Evolutionary conservation across 306 rosid genomes (phyloP), one percentile per base, ranked within the genome.

Genomic region (Corylus avellana): DNA sequence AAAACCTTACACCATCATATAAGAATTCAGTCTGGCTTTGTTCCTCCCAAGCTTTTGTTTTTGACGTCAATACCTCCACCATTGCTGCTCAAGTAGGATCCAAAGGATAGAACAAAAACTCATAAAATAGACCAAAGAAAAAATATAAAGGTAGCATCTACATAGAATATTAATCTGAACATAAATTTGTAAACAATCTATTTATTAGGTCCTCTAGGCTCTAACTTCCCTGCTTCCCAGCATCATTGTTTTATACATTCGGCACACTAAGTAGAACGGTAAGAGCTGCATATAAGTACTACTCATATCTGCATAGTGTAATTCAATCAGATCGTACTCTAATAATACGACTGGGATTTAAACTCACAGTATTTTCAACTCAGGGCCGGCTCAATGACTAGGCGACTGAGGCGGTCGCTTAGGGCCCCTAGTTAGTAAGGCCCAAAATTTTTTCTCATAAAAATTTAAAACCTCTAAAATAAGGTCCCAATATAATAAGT

Each of bases 31-130:
- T 8, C 32, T 86, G 94, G 67, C 85, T 90, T 56, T 91, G 94
- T 67, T 82, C 80, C 85, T 91, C 94, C 97, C 98, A 93, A 67
- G 86, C 86, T 50, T 62, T 66, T 70, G 91, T 83, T 87, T 93
- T 93, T 32, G 78, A 85, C 78, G 78, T 84, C 66, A 93, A 82
- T 75, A 85, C 81, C 68, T 91, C 98, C 39, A 89, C 88, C 89
- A 90, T 85, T 69, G 90, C 94, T 93, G 88, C 76, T 12, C 80
- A 61, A 61, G 47, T 14, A 77, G 55, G 48, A 64, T 47, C 42
- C 74, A 76, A 48, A 76, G 66, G 56, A 25, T 49, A 35, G 50
- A 53, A 72, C 18, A 14, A 48, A 17, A 46, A 7, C 14, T 27
- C 27, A 42, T 37, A 20, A 7, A 48, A 70, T 64, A 75, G 32